These are phyloP conservation scores for Didymella exigua DNA, from an alignment of 2,329 filamentous ascomycete genomes.

Conservation along the genomic window DNA sequence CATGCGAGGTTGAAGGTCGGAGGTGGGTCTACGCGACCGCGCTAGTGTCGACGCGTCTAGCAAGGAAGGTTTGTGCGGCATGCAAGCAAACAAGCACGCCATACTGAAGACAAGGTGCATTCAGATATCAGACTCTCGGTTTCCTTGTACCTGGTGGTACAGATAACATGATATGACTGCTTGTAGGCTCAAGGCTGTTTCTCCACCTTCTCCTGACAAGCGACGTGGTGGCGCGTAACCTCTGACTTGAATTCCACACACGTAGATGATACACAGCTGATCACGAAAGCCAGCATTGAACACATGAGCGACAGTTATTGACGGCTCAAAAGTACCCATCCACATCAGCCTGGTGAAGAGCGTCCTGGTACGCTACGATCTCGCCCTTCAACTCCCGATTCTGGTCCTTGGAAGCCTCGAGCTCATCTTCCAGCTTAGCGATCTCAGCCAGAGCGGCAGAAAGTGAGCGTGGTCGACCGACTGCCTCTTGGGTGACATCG, in stretches of 20 bases:
- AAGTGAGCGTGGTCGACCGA: background rate
- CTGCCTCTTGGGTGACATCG: background rate
- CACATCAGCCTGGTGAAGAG: slow-evolving; percentile 5
- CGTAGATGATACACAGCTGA: background rate
- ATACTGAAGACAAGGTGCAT: background rate
- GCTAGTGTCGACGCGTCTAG: slow-evolving; percentile 3
- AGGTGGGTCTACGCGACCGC: slow-evolving; percentile 5
- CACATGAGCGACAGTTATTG: background rate
- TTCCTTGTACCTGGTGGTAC: background rate
- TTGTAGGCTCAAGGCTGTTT: background rate
- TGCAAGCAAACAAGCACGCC: background rate
- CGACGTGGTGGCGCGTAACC: background rate
- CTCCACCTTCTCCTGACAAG: background rate
- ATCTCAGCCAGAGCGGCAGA: slow-evolving; percentile 5
- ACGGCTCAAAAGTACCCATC: slow-evolving; percentile 1
- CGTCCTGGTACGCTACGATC: slow-evolving; percentile 11
- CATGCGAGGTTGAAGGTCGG: background rate
- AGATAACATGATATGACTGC: background rate
- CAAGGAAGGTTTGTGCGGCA: slow-evolving; percentile 2
- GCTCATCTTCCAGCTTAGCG: background rate
- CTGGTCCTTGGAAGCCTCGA: background rate
- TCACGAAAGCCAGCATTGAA: background rate
- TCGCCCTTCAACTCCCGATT: slow-evolving; percentile 4
- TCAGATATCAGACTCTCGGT: too few relatives aligned
- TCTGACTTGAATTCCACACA: background rate